Evolutionary conservation across 202 grass and related monocot genomes (phyloP).

Genomic region (Schoenoplectus tabernaemontani): DNA sequence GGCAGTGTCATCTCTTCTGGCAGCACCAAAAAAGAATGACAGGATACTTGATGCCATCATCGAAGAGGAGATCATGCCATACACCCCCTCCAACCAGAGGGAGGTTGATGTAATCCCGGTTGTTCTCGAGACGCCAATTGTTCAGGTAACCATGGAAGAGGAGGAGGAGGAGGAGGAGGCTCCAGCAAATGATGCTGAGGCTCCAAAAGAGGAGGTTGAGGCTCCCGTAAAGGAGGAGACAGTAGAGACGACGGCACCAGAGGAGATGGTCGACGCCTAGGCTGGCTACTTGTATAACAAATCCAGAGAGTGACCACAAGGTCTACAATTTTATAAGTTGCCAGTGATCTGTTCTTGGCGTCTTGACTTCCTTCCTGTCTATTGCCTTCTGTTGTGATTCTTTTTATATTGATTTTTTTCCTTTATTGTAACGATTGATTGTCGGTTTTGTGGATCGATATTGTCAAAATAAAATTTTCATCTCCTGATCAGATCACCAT

Average conservation of each 20-base stretch:
- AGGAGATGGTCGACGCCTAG: background rate
- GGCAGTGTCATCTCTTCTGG: background rate
- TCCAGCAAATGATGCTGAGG: background rate
- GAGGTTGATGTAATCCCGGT: background rate
- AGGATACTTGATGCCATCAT: background rate
- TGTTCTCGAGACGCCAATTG: background rate
- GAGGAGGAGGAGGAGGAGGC: background rate
- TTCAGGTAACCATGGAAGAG: background rate
- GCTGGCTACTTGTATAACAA: background rate
- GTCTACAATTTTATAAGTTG: conserved; percentile 4
- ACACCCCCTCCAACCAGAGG: background rate
- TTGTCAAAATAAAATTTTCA: conserved; percentile 14
- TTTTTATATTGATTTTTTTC: conserved; percentile 3
- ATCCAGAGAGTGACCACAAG: conserved; percentile 1
- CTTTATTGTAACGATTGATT: background rate
- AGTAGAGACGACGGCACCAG: background rate
- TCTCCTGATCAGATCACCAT: background rate
- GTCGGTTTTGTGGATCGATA: conserved; percentile 8
- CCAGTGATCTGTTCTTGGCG: background rate
- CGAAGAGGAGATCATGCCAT: conserved; percentile 4
- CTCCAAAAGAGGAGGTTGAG: background rate
- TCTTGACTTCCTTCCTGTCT: conserved; percentile 4
- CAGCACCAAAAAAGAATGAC: background rate
- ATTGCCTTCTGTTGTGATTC: conserved; percentile 5
- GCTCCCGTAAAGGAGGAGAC: background rate